These are phyloP conservation scores for Sclerotinia glacialis DNA, from an alignment of 2,329 filamentous ascomycete species.

Conservation along the genomic window DNA sequence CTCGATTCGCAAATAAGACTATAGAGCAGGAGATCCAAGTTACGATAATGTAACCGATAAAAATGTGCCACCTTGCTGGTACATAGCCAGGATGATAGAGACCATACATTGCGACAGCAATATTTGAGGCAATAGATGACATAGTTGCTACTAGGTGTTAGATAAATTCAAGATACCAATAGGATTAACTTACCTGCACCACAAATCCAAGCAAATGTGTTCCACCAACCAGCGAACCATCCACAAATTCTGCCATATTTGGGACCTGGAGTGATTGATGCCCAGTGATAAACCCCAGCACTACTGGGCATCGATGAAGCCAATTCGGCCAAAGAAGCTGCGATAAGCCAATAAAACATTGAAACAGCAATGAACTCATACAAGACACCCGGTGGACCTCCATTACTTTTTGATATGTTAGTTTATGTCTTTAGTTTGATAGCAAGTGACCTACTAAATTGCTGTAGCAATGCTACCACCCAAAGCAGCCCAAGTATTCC, in stretches of 20 bases:
- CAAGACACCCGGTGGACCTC: conserved; percentile 58
- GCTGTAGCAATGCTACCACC: conserved; percentile 46
- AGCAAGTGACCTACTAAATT: conserved; percentile 27
- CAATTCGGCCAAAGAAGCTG: conserved; percentile 46
- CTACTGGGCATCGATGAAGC: conserved; percentile 35
- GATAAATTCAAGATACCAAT: neutral
- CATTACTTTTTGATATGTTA: conserved; percentile 52
- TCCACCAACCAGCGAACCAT: conserved; percentile 53
- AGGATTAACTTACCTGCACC: conserved; percentile 27
- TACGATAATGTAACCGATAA: conserved; percentile 48
- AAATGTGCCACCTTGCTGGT: conserved; percentile 50
- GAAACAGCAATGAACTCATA: conserved; percentile 58
- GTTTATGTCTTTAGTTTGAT: neutral
- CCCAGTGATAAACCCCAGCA: conserved; percentile 51
- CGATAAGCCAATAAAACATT: conserved; percentile 51
- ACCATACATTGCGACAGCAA: conserved; percentile 48
- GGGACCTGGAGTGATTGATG: conserved; percentile 47
- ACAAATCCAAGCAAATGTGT: conserved; percentile 46
- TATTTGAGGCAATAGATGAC: conserved; percentile 44
- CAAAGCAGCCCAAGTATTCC: conserved; percentile 47
- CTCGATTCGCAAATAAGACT: conserved; percentile 54
- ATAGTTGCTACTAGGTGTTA: conserved; percentile 29
- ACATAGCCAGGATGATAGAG: conserved; percentile 47
- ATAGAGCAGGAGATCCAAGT: conserved; percentile 47
- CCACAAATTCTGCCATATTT: conserved; percentile 47